Percentiles rank a stretch among this genome's conserved stretches.
These are phyloP conservation scores for Penicillium dipodomyicola DNA, from an alignment of 495 filamentous ascomycete species.

Conservation along the genomic window DNA sequence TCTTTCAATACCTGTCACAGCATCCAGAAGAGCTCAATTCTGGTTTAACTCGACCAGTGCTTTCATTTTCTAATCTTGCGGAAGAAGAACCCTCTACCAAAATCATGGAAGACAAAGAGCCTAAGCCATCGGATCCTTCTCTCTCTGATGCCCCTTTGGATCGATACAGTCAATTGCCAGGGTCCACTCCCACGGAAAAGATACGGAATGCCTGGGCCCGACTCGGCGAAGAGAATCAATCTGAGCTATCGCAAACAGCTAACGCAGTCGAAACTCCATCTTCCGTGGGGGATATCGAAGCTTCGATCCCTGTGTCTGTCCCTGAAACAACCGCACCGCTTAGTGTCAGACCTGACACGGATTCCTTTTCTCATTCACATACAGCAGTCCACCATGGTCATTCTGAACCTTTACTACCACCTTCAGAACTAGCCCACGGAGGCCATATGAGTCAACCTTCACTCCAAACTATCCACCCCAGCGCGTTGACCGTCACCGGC, in stretches of 20 bases:
- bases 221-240: constrained; percentile 15
- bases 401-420: constrained; percentile 24
- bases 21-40: neutral
- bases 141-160: constrained; percentile 21
- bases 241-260: constrained; percentile 9
- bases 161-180: constrained; percentile 30
- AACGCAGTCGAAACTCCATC: constrained; percentile 40
- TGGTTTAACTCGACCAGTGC: neutral
- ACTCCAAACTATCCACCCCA: constrained; percentile 45
- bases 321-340: constrained; percentile 38
- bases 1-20: neutral
- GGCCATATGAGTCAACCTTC: constrained; percentile 10
- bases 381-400: constrained; percentile 25
- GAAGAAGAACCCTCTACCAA: neutral
- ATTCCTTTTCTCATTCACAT: constrained; percentile 22
- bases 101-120: constrained; percentile 22
- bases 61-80: neutral
- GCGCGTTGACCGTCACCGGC: constrained; percentile 37
- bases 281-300: constrained; percentile 43
- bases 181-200: constrained; percentile 34
- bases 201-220: constrained; percentile 31
- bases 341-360: constrained; percentile 37
- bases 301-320: constrained; percentile 25
- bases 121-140: constrained; percentile 10
- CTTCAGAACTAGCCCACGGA: constrained; percentile 17